These are phyloP conservation scores for Auriculariales sp. DNA, from an alignment of 768 basidiomycete genomes.

Conservation along the genomic window DNA sequence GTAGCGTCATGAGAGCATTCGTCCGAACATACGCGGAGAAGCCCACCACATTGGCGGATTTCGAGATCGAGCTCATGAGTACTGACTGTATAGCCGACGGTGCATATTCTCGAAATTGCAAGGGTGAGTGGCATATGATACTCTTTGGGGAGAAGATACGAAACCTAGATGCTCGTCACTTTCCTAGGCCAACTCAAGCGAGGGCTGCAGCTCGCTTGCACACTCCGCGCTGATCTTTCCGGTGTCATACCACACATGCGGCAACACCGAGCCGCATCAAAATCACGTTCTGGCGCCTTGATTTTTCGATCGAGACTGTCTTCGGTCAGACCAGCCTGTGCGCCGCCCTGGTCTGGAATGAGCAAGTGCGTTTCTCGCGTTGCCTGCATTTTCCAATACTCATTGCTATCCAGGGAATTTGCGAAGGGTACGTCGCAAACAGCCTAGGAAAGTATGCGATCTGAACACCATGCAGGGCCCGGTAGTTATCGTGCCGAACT, in stretches of 20 bases:
- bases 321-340: constrained; percentile 3
- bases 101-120: too few species aligned
- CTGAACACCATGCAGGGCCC: too few species aligned
- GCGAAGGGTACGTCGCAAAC: too few species aligned
- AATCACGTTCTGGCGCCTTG: neutral
- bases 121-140: too few species aligned
- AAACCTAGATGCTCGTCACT: neutral
- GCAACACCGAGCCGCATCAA: neutral
- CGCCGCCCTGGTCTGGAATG: constrained; percentile 2
- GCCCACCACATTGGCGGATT: neutral
- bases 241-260: neutral
- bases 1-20: too few species aligned
- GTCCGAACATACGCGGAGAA: too few species aligned
- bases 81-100: neutral
- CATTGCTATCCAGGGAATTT: too few species aligned
- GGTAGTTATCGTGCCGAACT: too few species aligned
- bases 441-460: too few species aligned
- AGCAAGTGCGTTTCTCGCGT: constrained; percentile 2
- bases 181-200: neutral
- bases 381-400: too few species aligned
- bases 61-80: neutral
- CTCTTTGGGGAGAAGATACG: too few species aligned
- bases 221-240: neutral
- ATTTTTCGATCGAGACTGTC: constrained; percentile 1
- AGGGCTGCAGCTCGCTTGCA: neutral